These are phyloP conservation scores for Hypoxylon sp. DNA, from an alignment of 2,329 filamentous ascomycete species.

Conservation along the genomic window DNA sequence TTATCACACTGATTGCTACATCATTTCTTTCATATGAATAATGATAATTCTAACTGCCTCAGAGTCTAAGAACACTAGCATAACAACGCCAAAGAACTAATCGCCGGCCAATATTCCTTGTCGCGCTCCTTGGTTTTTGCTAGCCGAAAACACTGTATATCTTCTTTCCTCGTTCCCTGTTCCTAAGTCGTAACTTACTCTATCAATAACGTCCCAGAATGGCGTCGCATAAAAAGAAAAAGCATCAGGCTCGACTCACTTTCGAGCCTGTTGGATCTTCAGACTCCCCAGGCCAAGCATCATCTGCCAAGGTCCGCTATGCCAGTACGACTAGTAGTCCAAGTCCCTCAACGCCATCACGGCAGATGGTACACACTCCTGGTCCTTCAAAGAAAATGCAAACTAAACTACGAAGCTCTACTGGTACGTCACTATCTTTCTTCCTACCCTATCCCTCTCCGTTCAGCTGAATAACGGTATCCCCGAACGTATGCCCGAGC, in stretches of 20 bases:
- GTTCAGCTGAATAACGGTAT: background rate
- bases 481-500: background rate
- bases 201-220: slow-evolving; percentile 30
- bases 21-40: background rate
- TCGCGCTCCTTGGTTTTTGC: background rate
- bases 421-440: slow-evolving; percentile 38
- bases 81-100: background rate
- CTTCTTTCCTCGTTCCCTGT: slow-evolving; percentile 1
- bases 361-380: slow-evolving; percentile 16
- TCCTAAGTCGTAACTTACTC: background rate
- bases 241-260: slow-evolving; percentile 52
- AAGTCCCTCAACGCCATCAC: slow-evolving; percentile 24
- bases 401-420: slow-evolving; percentile 35
- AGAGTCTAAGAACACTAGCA: background rate
- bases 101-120: background rate
- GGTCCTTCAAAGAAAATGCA: slow-evolving; percentile 32
- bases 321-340: slow-evolving; percentile 43
- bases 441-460: background rate
- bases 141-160: slow-evolving; percentile 2
- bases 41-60: background rate
- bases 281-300: slow-evolving; percentile 44
- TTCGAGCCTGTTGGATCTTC: slow-evolving; percentile 52
- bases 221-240: slow-evolving; percentile 44
- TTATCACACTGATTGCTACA: background rate
- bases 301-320: slow-evolving; percentile 53